Conservation (phyloP, 2,329 filamentous ascomycete species). For the Verticillium alfalfae region DNA sequence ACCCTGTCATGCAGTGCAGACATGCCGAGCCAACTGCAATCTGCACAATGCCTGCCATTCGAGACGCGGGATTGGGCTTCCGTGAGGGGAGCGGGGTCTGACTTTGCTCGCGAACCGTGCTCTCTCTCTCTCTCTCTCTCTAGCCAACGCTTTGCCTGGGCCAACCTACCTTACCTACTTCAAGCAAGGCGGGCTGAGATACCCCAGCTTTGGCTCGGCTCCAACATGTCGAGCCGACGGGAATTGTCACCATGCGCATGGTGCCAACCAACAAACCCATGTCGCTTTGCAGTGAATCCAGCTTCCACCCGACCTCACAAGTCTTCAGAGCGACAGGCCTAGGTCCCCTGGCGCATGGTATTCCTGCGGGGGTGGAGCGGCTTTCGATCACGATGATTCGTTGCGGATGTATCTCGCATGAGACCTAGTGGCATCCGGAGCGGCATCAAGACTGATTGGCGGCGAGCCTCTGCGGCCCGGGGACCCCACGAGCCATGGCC, state of each 20-base stretch:
- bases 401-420: background rate
- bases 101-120: too few relatives aligned
- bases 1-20: background rate
- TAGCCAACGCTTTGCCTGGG: too few relatives aligned
- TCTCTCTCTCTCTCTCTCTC: background rate
- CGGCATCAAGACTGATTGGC: background rate
- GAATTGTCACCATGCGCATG: background rate
- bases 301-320: background rate
- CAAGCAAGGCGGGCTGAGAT: background rate
- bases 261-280: background rate
- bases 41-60: background rate
- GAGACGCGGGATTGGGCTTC: background rate
- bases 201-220: background rate
- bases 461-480: background rate
- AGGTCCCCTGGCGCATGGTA: background rate
- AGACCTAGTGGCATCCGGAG: background rate
- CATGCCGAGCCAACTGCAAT: background rate
- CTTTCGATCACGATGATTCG: background rate
- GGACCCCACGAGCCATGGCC: background rate
- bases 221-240: background rate
- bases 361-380: background rate
- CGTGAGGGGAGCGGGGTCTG: background rate
- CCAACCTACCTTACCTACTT: too few relatives aligned
- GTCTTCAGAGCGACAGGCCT: background rate
- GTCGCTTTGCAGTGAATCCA: background rate